Percentiles rank a stretch among this genome's conserved stretches.
Conservation (phyloP, 305 asterid species). For the Fraxinus dipetala region DNA sequence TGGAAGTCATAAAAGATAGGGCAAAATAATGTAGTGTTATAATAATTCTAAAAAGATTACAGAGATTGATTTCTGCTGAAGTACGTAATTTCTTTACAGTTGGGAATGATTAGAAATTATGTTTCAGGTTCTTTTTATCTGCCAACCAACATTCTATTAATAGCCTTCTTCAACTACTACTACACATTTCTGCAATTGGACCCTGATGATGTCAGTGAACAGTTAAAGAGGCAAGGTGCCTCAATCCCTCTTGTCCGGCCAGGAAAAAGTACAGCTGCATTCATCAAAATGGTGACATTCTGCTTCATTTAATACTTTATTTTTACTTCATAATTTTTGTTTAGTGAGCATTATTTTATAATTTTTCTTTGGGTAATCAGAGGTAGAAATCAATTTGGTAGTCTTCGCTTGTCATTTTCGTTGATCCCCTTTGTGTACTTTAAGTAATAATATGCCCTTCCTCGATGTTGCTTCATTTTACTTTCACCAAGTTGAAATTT, state of each 20-base stretch:
- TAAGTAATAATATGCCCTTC: background rate
- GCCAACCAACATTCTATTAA: constrained; percentile 76
- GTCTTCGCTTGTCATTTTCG: background rate
- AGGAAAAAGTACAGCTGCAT: constrained; percentile 87
- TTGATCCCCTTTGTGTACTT: background rate
- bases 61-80: background rate
- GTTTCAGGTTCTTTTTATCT: constrained; percentile 76
- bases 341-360: background rate
- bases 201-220: constrained; percentile 95
- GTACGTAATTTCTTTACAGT: background rate
- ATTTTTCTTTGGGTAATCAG: background rate
- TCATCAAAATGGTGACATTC: constrained; percentile 65
- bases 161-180: constrained; percentile 97
- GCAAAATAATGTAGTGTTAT: background rate
- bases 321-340: background rate
- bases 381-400: background rate
- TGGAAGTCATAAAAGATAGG: background rate
- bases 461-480: background rate
- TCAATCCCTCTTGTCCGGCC: constrained; percentile 92
- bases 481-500: background rate
- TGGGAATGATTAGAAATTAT: constrained; percentile 10
- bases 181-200: constrained; percentile 94
- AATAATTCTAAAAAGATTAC: background rate
- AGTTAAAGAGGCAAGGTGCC: constrained; percentile 97
- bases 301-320: background rate